A percentile compares a stretch with the other conserved stretches of the same genome.
These are phyloP conservation scores for Priceomyces castillae DNA, from an alignment of 805 yeast species.

Conservation along the genomic window DNA sequence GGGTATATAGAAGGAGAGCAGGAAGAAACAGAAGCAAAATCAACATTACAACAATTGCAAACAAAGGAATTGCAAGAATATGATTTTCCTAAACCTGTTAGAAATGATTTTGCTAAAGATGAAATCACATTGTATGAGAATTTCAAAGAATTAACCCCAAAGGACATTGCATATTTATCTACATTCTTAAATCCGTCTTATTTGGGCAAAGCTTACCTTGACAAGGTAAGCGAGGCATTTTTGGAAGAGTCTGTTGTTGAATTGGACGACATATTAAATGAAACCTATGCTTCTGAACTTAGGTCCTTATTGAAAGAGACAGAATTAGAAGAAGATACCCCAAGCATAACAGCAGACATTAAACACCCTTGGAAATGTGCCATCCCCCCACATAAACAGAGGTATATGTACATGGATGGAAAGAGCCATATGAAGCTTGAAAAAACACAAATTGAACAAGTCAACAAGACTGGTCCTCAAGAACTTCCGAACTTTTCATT, in stretches of 20 bases:
- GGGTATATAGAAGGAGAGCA: conserved; percentile 84
- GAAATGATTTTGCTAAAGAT: conserved; percentile 40
- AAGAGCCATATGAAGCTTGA: conserved; percentile 32
- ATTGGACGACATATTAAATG: conserved; percentile 59
- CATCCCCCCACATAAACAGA: conserved; percentile 89
- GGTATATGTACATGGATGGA: conserved; percentile 82
- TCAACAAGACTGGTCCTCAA: conserved; percentile 41
- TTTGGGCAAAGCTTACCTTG: conserved; percentile 34
- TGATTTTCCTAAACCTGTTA: conserved; percentile 72
- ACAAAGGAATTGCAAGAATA: conserved; percentile 71
- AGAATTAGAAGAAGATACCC: conserved; percentile 64
- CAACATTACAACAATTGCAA: conserved; percentile 78
- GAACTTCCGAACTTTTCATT: conserved; percentile 57
- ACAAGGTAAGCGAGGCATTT: conserved; percentile 50
- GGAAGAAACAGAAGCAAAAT: conserved; percentile 67
- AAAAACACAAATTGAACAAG: conserved; percentile 28
- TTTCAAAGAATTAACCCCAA: conserved; percentile 17
- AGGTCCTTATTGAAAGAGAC: conserved; percentile 47
- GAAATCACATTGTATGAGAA: conserved; percentile 31
- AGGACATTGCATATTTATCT: conserved; percentile 50
- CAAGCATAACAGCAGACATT: conserved; percentile 54
- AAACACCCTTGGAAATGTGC: conserved; percentile 84
- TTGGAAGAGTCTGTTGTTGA: conserved; percentile 68
- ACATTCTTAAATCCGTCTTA: conserved; percentile 57
- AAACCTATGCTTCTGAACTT: conserved; percentile 48